These are phyloP conservation scores for Agrostemma githago DNA, from an alignment of 148 eudicot species.

Conservation along the genomic window DNA sequence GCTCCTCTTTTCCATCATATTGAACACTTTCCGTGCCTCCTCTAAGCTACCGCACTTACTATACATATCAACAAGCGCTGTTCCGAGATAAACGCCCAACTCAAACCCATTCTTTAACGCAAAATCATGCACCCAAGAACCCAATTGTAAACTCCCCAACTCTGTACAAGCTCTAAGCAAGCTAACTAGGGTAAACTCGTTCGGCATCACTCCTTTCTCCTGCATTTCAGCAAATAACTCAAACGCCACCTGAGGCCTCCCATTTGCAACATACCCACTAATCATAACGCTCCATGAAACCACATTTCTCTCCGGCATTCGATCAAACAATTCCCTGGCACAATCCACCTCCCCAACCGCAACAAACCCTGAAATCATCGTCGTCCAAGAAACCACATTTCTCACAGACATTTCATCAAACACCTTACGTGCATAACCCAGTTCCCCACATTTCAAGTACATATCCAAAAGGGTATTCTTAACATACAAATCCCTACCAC, in stretches of 20 bases:
- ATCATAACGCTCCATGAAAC: constrained; percentile 68
- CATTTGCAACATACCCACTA: constrained; percentile 43
- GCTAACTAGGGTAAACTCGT: constrained; percentile 55
- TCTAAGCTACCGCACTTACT: constrained; percentile 69
- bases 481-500: constrained; percentile 37
- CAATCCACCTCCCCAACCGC: constrained; percentile 37
- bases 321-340: constrained; percentile 42
- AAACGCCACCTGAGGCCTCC: constrained; percentile 41
- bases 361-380: constrained; percentile 53
- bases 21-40: constrained; percentile 47
- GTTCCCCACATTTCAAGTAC: constrained; percentile 44
- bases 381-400: constrained; percentile 67
- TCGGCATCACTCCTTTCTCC: constrained; percentile 44
- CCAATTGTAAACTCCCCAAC: constrained; percentile 50
- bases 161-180: constrained; percentile 52
- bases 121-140: constrained; percentile 53
- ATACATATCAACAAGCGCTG: constrained; percentile 70
- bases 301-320: constrained; percentile 56
- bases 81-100: constrained; percentile 51
- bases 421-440: constrained; percentile 41
- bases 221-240: constrained; percentile 52
- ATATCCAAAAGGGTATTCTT: constrained; percentile 52
- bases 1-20: constrained; percentile 42
- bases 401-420: constrained; percentile 57
- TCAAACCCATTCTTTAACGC: constrained; percentile 50